phyloP scores from a whole-genome alignment of 2,329 filamentous ascomycete species.

The Scolecobasidium constrictum region DNA sequence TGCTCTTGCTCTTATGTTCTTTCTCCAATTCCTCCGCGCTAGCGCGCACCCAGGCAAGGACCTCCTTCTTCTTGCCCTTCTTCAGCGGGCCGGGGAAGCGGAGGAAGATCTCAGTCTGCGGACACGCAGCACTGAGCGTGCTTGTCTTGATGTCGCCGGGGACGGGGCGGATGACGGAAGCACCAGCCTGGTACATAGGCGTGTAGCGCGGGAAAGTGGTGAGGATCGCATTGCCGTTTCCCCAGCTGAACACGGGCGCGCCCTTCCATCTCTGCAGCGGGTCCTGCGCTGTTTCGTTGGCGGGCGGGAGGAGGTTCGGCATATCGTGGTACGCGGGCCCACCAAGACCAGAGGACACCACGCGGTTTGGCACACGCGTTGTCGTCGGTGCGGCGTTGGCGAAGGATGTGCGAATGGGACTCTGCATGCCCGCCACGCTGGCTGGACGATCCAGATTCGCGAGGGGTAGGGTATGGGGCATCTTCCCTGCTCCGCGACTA shows the following conservation, averaged over 20 bases:
- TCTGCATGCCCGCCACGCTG: background rate
- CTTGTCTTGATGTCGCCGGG: constrained; percentile 74
- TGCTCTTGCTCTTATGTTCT: constrained; percentile 28
- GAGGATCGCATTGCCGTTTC: constrained; percentile 70
- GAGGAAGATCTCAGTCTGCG: constrained; percentile 56
- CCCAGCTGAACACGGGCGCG: constrained; percentile 76
- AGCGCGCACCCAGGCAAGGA: constrained; percentile 64
- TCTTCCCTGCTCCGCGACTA: constrained; percentile 40
- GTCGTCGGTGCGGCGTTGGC: background rate
- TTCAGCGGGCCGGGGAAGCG: constrained; percentile 87
- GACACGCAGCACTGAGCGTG: constrained; percentile 61
- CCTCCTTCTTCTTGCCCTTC: constrained; percentile 94
- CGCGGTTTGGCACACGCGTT: too few relatives aligned
- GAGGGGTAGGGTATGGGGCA: constrained; percentile 31
- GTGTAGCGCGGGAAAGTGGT: constrained; percentile 83
- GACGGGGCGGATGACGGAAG: constrained; percentile 65
- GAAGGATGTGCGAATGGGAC: background rate
- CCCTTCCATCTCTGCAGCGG: constrained; percentile 85
- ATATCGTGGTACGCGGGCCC: constrained; percentile 39
- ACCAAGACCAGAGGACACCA: background rate
- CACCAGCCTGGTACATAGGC: constrained; percentile 71
- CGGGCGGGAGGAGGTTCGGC: constrained; percentile 42
- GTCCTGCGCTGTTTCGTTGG: constrained; percentile 52
- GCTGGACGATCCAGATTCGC: constrained; percentile 8
- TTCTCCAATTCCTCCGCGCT: constrained; percentile 66